Base-by-base conservation (phyloP, 176 grass and related monocot species). In the Ensete glaucum region DNA sequence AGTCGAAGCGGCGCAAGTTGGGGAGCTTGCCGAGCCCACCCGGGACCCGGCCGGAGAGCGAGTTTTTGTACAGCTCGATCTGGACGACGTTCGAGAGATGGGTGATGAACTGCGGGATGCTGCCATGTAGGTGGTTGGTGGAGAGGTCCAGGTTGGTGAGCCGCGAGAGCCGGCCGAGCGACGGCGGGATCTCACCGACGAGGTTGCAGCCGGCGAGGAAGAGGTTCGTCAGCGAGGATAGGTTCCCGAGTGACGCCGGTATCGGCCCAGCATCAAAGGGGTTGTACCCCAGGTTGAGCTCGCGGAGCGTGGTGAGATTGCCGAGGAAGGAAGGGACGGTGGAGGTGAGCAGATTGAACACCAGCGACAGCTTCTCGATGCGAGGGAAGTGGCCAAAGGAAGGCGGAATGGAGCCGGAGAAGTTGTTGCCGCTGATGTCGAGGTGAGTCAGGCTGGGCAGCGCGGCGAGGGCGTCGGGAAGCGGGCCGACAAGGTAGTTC, bases 51-150 rank as follows among this genome's bases (percentile, higher is more conserved):
- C 94, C 90, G 1, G 87, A 70, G 53, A 97, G 83, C 49, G 85
- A 89, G 87, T 97, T 97, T 75, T 89, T 85, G 81, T 89, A 97
- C 14, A 97, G 77, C 84, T 89, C 85, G 75, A 97, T 85, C 85
- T 91, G 94, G 19, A 83, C 19, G 17, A 84, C 68, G 81, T 77
- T 89, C 11, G 77, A 48, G 1, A 97, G 85, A 0, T 69, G 68
- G 0, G 71, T 29, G 49, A 99, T 50, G 54, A 74, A 73, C 53
- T 43, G 65, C 1, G 94, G 94, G 6, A 97, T 83, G 0, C 69
- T 10, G 8, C 90, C 94, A 25, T 80, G 77, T 55, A 97, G 94
- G 1, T 54, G 22, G 73, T 97, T 97, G 8, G 64, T 76, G 10
- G 94, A 93, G 9, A 97, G 64, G 82, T 97, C 94, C 34, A 97